phyloP scores from a whole-genome alignment of 2,329 filamentous ascomycete genomes.

The Sarocladium kiliense region DNA sequence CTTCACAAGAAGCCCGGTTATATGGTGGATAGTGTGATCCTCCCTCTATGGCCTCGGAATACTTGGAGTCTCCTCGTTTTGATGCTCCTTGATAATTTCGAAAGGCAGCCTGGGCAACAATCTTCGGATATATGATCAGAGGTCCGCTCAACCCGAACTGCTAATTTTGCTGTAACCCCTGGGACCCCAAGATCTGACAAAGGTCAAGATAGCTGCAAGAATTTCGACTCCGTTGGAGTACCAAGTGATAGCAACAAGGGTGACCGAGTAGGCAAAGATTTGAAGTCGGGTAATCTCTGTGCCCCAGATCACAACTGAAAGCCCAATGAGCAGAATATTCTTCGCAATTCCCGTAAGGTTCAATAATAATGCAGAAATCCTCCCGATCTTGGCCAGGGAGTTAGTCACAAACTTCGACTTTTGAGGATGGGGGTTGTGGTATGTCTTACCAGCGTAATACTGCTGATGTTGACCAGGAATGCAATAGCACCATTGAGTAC shows the following conservation, averaged over 20 bases:
- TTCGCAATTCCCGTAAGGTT: slow-evolving; percentile 84
- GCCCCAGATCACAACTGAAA: slow-evolving; percentile 73
- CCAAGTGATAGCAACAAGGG: slow-evolving; percentile 45
- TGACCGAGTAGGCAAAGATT: slow-evolving; percentile 72
- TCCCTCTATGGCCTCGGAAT: too few species aligned
- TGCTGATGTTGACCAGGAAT: slow-evolving; percentile 76
- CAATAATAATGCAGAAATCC: slow-evolving; percentile 80
- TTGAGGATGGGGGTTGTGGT: not conserved
- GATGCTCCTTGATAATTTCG: too few species aligned
- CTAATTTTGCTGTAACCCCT: not conserved
- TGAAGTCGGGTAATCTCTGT: slow-evolving; percentile 67
- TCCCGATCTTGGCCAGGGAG: slow-evolving; percentile 62
- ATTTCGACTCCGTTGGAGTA: slow-evolving; percentile 31
- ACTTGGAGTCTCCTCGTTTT: too few species aligned
- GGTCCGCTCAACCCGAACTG: not conserved
- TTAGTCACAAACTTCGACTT: not conserved
- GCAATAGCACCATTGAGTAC: slow-evolving; percentile 72
- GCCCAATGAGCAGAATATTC: slow-evolving; percentile 75
- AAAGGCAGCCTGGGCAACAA: too few species aligned
- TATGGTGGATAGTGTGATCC: too few species aligned
- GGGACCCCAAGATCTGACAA: not conserved
- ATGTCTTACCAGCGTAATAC: slow-evolving; percentile 72
- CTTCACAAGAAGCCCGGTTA: too few species aligned
- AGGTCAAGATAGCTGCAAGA: not conserved
- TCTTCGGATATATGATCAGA: too few species aligned